Percentiles rank a stretch among this genome's conserved stretches.
phyloP scores from a whole-genome alignment of 2,329 filamentous ascomycete genomes.

The Chrysoporthe austroafricana region DNA sequence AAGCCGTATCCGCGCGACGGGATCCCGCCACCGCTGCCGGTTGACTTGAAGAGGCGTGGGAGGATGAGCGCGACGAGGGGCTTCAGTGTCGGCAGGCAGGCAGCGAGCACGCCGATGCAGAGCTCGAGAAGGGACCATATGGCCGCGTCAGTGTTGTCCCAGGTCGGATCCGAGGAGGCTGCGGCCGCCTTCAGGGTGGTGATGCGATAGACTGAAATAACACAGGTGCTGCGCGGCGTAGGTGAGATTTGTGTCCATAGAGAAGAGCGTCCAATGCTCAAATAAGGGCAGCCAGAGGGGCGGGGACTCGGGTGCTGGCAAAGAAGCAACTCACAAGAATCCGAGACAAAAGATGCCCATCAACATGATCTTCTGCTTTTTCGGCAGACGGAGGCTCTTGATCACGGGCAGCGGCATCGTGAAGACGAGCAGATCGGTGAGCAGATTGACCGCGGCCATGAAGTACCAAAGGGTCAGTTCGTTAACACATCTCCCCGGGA shows the following conservation, averaged over 20 bases:
- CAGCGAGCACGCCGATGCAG: conserved; percentile 35
- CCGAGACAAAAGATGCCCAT: conserved; percentile 34
- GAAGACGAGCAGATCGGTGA: conserved; percentile 35
- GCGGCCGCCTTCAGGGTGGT: conserved; percentile 34
- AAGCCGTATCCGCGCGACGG: conserved; percentile 3
- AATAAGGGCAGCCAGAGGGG: not conserved
- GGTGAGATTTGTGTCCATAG: not conserved
- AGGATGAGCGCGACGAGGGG: conserved; percentile 33
- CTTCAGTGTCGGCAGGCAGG: conserved; percentile 37
- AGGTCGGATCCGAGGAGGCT: conserved; percentile 31
- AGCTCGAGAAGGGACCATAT: conserved; percentile 39
- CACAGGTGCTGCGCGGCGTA: conserved; percentile 32
- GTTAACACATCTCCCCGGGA: conserved; percentile 33
- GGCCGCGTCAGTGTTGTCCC: conserved; percentile 37
- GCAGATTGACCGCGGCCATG: conserved; percentile 34
- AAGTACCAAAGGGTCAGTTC: conserved; percentile 32
- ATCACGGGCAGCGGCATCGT: conserved; percentile 35
- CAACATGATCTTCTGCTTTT: conserved; percentile 34
- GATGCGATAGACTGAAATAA: conserved; percentile 36
- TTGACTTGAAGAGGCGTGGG: conserved; percentile 31
- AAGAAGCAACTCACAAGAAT: conserved; percentile 32
- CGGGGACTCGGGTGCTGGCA: not conserved
- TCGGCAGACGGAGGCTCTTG: conserved; percentile 33
- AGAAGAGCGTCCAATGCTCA: not conserved
- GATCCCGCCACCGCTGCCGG: not conserved